Evolutionary conservation across 2,329 filamentous ascomycete species (phyloP), one percentile per base, ranked within the genome.

Genomic region (Hypoxylon sp.): DNA sequence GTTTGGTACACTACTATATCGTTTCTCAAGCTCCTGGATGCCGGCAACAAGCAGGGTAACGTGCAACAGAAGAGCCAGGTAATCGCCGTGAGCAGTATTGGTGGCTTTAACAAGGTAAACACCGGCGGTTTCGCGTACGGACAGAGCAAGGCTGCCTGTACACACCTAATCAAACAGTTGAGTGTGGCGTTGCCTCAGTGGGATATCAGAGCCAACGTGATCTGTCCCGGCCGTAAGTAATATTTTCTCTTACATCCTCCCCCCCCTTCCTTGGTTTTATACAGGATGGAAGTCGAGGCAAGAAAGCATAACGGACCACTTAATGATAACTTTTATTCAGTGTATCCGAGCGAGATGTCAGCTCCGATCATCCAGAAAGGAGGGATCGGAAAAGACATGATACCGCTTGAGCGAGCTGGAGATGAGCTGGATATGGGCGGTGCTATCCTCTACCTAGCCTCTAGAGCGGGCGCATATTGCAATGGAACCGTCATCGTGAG

Each of bases 111-210:
- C 80, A 90, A 92, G 74, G 84, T 86, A 52, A 85, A 90, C 0
- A 90, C 93, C 26, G 91, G 91, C 22, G 92, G 94, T 35, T 94
- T 90, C 79, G 88, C 90, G 0, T 96, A 96, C 78, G 92, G 92
- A 14, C 87, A 92, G 17, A 91, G 88, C 67, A 96, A 96, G 81
- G 92, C 91, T 0, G 93, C 89, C 0, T 89, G 90, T 0, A 91
- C 91, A 6, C 90, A 94, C 69, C 80, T 94, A 42, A 89, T 90
- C 9, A 94, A 93, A 80, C 86, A 92, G 76, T 84, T 94, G 77
- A 88, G 88, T 9, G 85, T 87, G n/a, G 85, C 90, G 74, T 84
- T 94, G 71, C 85, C 87, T 35, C 87, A 87, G 71, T 88, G 88
- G 73, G 83, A 86, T 5, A 86, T 95, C 31, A 81, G 83, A 31